These are phyloP conservation scores for Leptomonas pyrrhocoris DNA, from an alignment of 208 protist genomes.

Conservation along the genomic window DNA sequence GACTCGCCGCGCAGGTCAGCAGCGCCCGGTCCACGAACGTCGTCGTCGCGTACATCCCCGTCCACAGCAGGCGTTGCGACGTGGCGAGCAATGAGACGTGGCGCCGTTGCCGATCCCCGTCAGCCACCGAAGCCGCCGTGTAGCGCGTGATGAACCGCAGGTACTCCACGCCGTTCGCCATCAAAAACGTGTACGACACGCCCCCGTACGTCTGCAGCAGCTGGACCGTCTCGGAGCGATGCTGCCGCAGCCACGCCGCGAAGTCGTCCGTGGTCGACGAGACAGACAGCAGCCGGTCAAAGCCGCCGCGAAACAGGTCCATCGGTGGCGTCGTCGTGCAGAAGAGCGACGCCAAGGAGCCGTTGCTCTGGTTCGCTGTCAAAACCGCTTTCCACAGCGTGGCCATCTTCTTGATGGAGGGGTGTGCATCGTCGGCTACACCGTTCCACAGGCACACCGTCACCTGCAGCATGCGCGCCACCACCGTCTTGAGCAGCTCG, in stretches of 20 bases:
- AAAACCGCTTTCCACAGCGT: slow-evolving; percentile 47
- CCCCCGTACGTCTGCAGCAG: slow-evolving; percentile 28
- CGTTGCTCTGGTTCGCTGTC: slow-evolving; percentile 27
- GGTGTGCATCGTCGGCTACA: slow-evolving; percentile 13
- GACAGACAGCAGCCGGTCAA: slow-evolving; percentile 37
- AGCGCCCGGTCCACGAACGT: slow-evolving; percentile 59
- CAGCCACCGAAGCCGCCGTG: slow-evolving; percentile 14
- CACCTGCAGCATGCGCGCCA: slow-evolving; percentile 51
- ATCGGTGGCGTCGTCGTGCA: slow-evolving; percentile 6
- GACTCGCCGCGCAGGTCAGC: slow-evolving; percentile 20
- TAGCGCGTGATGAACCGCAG: slow-evolving; percentile 22
- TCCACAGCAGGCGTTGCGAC: slow-evolving; percentile 34
- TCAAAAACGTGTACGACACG: slow-evolving; percentile 27
- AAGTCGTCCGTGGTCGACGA: slow-evolving; percentile 24
- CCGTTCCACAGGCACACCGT: slow-evolving; percentile 35
- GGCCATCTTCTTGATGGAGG: slow-evolving; percentile 32
- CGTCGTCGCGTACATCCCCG: slow-evolving; percentile 31
- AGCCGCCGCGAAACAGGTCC: slow-evolving; percentile 23
- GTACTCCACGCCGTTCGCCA: slow-evolving; percentile 34
- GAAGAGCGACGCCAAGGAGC: slow-evolving; percentile 20
- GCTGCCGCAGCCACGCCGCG: slow-evolving; percentile 31
- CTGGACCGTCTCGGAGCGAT: slow-evolving; percentile 18
- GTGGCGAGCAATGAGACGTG: slow-evolving; percentile 19
- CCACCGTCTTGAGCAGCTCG: slow-evolving; percentile 48
- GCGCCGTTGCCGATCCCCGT: slow-evolving; percentile 27